These are phyloP conservation scores for Fusarium pininemorale DNA, from an alignment of 2,329 filamentous ascomycete species.

Conservation along the genomic window DNA sequence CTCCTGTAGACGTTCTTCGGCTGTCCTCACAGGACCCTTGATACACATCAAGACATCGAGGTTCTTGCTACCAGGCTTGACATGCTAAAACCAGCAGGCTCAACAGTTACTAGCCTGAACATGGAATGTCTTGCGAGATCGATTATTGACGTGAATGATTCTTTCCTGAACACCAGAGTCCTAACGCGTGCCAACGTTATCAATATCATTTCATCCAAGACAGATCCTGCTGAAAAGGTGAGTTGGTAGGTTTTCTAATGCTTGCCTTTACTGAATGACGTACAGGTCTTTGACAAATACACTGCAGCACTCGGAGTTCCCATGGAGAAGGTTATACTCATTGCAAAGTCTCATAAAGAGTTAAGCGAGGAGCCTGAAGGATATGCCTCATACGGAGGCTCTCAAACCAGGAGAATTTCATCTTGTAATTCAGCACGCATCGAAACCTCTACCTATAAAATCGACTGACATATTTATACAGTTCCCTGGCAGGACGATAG, in stretches of 20 bases:
- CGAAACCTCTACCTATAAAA: too few relatives aligned
- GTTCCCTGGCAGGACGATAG: not conserved
- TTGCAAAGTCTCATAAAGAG: not conserved
- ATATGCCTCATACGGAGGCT: not conserved
- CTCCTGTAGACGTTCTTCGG: not conserved
- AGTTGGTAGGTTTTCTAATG: not conserved
- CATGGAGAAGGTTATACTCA: not conserved
- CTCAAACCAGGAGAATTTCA: not conserved
- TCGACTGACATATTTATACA: too few relatives aligned
- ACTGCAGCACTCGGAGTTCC: not conserved
- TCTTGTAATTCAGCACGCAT: too few relatives aligned
- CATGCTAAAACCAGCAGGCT: not conserved
- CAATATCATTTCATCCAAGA: not conserved
- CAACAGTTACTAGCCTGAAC: not conserved
- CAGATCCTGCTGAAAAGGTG: not conserved
- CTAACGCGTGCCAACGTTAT: not conserved
- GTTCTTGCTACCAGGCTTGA: not conserved
- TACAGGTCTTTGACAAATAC: not conserved
- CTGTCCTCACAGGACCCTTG: not conserved
- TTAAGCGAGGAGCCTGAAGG: not conserved
- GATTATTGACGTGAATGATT: not conserved
- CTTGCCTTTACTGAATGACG: not conserved
- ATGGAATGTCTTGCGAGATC: not conserved
- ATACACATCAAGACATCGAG: not conserved
- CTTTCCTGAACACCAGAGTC: not conserved